A percentile compares a stretch with the other conserved stretches of the same genome.
phyloP scores from a whole-genome alignment of 2,329 filamentous ascomycete genomes.

The Aspergillus ustus region DNA sequence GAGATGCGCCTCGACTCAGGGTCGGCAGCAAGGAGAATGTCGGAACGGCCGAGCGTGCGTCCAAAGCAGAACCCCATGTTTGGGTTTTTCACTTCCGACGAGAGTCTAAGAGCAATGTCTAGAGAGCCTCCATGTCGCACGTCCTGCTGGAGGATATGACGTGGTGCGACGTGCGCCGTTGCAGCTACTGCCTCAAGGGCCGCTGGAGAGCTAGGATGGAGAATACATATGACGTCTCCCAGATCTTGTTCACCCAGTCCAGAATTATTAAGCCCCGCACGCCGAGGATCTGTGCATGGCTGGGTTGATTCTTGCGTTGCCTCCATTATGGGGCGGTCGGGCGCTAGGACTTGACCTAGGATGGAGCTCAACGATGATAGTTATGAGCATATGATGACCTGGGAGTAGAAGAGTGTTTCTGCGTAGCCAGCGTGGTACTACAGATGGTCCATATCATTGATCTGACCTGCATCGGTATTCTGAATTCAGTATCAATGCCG shows the following conservation, averaged over 20 bases:
- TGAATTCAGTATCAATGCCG: background rate
- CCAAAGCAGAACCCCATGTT: conserved; percentile 83
- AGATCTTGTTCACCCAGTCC: conserved; percentile 82
- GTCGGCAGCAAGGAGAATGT: conserved; percentile 70
- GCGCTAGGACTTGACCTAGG: conserved; percentile 11
- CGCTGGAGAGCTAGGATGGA: conserved; percentile 76
- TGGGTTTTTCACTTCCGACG: conserved; percentile 71
- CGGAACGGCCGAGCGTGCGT: conserved; percentile 72
- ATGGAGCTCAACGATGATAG: conserved; percentile 23
- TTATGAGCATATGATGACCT: conserved; percentile 27
- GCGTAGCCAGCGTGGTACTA: conserved; percentile 31
- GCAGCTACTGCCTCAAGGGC: conserved; percentile 72
- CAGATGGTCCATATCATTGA: conserved; percentile 26
- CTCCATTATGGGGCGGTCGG: conserved; percentile 38
- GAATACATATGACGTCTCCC: conserved; percentile 84
- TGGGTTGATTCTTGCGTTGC: conserved; percentile 72
- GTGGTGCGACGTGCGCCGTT: conserved; percentile 56
- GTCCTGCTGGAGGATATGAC: conserved; percentile 64
- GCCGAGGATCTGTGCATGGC: conserved; percentile 77
- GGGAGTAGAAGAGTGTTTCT: conserved; percentile 9
- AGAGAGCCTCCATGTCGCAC: conserved; percentile 48
- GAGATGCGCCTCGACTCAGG: conserved; percentile 77
- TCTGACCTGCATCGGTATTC: conserved; percentile 21
- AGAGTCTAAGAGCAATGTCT: conserved; percentile 81
- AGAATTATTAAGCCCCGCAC: conserved; percentile 78